A percentile compares a stretch with the other conserved stretches of the same genome.
Conservation (phyloP, 2,329 filamentous ascomycete genomes). For the Iodosphaeria phyllophila region DNA sequence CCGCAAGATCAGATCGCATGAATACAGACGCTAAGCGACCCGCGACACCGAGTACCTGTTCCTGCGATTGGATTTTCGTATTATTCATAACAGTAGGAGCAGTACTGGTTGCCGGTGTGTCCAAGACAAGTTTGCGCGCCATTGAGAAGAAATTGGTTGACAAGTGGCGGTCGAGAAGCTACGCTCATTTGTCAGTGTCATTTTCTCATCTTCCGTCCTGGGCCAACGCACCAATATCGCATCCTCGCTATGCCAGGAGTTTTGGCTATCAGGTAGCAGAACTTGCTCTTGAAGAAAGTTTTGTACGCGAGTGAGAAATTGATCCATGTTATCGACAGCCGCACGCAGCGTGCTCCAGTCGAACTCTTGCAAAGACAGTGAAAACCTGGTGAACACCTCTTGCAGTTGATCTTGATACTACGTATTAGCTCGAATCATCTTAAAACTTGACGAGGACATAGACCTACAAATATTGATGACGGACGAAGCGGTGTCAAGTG, state of each 20-base stretch:
- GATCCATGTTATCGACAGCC: slow-evolving; percentile 25
- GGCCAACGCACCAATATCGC: slow-evolving; percentile 19
- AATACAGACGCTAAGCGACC: slow-evolving; percentile 27
- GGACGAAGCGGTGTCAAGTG: slow-evolving; percentile 27
- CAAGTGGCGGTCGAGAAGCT: slow-evolving; percentile 29
- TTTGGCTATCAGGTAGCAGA: slow-evolving; percentile 11
- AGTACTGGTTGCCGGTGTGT: slow-evolving; percentile 8
- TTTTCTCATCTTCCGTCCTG: background rate
- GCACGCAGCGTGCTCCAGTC: slow-evolving; percentile 28
- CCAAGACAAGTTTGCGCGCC: slow-evolving; percentile 18
- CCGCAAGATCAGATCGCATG: background rate
- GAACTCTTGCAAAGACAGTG: slow-evolving; percentile 20
- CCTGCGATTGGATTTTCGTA: slow-evolving; percentile 16
- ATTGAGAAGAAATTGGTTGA: slow-evolving; percentile 27
- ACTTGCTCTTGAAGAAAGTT: slow-evolving; percentile 19
- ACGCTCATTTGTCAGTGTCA: background rate
- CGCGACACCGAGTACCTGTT: slow-evolving; percentile 24
- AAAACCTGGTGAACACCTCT: slow-evolving; percentile 29
- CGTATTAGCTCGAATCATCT: background rate
- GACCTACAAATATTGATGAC: slow-evolving; percentile 24
- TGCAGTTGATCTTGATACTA: slow-evolving; percentile 23
- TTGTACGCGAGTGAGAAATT: slow-evolving; percentile 26
- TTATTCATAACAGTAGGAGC: slow-evolving; percentile 7
- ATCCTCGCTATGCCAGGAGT: slow-evolving; percentile 24
- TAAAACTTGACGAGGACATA: too few species aligned